A percentile compares a stretch with the other conserved stretches of the same genome.
These are phyloP conservation scores for Phytophthora pluvialis DNA, from an alignment of 352 stramenopile genomes.

Conservation along the genomic window DNA sequence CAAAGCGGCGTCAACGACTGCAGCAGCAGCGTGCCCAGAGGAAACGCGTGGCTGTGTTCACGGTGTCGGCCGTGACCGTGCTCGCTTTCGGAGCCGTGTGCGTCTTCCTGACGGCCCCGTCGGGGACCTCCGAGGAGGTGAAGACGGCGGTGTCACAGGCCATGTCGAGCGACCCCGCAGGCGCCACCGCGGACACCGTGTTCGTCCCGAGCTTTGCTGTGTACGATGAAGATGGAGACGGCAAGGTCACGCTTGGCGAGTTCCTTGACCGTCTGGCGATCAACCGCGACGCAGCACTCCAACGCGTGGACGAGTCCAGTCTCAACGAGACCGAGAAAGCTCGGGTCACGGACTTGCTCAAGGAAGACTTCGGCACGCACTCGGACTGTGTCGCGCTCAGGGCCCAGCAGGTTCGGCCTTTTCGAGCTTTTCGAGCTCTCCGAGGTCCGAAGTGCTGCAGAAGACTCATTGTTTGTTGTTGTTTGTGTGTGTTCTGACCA, in stretches of 20 bases:
- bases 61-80: slow-evolving; percentile 17
- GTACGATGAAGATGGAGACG: slow-evolving; percentile 33
- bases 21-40: slow-evolving; percentile 15
- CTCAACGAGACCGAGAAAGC: slow-evolving; percentile 16
- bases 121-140: slow-evolving; percentile 6
- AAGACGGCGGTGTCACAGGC: slow-evolving; percentile 22
- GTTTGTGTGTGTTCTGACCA: slow-evolving; percentile 3
- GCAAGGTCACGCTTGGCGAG: slow-evolving; percentile 28
- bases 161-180: slow-evolving; percentile 24
- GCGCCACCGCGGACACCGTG: not conserved
- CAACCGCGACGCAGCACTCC: slow-evolving; percentile 22
- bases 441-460: not conserved
- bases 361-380: slow-evolving; percentile 27
- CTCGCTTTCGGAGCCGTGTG: slow-evolving; percentile 26
- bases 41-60: slow-evolving; percentile 21
- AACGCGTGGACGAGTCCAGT: slow-evolving; percentile 12
- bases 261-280: slow-evolving; percentile 27
- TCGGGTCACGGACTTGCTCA: slow-evolving; percentile 15
- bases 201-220: slow-evolving; percentile 22
- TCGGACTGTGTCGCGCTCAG: slow-evolving; percentile 17
- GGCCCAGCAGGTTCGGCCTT: slow-evolving; percentile 11
- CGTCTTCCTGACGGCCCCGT: slow-evolving; percentile 19
- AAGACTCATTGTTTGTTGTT: not conserved
- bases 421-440: not conserved
- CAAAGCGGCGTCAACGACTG: slow-evolving; percentile 15